Base-by-base conservation (phyloP, 352 stramenopile species). In the Phytophthora nicotianae region DNA sequence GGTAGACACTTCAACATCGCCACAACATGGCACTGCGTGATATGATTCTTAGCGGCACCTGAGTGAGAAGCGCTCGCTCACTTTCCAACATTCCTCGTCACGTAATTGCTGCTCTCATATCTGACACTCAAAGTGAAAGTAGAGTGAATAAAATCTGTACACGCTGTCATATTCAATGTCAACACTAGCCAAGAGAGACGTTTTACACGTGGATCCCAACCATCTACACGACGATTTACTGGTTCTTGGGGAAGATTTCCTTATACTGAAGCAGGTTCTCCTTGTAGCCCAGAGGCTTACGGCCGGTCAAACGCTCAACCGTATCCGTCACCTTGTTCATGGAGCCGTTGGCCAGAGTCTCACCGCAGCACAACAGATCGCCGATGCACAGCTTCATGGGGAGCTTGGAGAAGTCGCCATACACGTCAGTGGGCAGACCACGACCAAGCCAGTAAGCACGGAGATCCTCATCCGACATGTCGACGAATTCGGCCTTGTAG, bases 391-490 rank as follows among this genome's bases (percentile, higher is more conserved):
- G 37, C 45, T 71, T 71, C 56, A 71, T 70, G 4, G 50, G 50
- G 10, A 66, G 20, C 35, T 62, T 43, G 0, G 56, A 65, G 23
- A 70, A 58, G 24, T 62, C 50, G n/a, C 55, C 48, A 21, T 62
- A 57, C 43, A 70, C 50, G 43, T 65, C 50, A 3, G 42, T 58
- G 10, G 54, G 47, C 35, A 68, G 51, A 20, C 51, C 51, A 14
- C 51, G 50, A 19, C 42, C 59, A 1, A 68, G 35, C 59, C 59
- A 68, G 32, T 55, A 62, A 4, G 46, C 32, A 32, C 48, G 50
- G 4, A 75, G 49, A 21, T 75, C 58, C n/a, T 72, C 62, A 40
- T 75, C 68, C 3, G 62, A 35, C 68, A 75, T 70, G 54, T 72
- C 58, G 5, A 72, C 68, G 40, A 52, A 62, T 19, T 75, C 38